These are phyloP conservation scores for Wallacemonas sp. DNA, from an alignment of 208 protist genomes.

Conservation along the genomic window DNA sequence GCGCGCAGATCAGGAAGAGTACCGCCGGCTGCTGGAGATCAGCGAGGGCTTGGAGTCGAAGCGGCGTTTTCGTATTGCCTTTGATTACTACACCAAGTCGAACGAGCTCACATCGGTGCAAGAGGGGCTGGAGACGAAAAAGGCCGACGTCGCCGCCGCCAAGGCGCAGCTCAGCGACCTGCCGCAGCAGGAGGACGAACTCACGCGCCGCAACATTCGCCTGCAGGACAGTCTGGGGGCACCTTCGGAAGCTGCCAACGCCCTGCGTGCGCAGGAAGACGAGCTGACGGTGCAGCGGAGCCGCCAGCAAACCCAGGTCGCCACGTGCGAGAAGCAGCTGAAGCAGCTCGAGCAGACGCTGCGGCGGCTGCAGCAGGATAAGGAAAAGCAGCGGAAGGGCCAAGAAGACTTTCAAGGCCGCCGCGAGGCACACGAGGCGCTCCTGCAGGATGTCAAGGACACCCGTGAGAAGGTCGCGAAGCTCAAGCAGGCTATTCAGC, in stretches of 20 bases:
- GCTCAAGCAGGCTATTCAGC: conserved; percentile 67
- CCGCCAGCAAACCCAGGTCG: conserved; percentile 47
- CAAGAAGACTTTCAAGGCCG: conserved; percentile 46
- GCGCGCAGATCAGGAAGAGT: conserved; percentile 87
- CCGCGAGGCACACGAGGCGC: conserved; percentile 28
- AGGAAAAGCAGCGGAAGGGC: conserved; percentile 32
- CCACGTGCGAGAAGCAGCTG: conserved; percentile 31
- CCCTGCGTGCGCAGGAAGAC: conserved; percentile 69
- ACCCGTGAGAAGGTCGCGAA: conserved; percentile 45
- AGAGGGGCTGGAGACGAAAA: conserved; percentile 8
- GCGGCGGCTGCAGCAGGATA: conserved; percentile 46
- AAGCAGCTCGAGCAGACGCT: conserved; percentile 50
- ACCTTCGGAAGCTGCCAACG: conserved; percentile 50
- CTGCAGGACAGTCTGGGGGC: conserved; percentile 48
- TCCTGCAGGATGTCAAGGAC: conserved; percentile 55
- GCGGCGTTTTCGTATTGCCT: conserved; percentile 63
- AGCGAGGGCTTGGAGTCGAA: conserved; percentile 75
- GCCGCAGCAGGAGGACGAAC: conserved; percentile 48
- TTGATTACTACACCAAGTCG: conserved; percentile 62
- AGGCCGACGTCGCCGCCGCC: conserved; percentile 22
- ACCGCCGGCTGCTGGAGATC: conserved; percentile 62
- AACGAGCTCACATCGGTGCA: conserved; percentile 25
- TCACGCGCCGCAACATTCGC: conserved; percentile 52
- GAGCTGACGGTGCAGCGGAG: conserved; percentile 48
- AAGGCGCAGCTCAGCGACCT: conserved; percentile 50